Evolutionary conservation across 305 asterid genomes (phyloP).

Genomic region (Rubia tinctorum): DNA sequence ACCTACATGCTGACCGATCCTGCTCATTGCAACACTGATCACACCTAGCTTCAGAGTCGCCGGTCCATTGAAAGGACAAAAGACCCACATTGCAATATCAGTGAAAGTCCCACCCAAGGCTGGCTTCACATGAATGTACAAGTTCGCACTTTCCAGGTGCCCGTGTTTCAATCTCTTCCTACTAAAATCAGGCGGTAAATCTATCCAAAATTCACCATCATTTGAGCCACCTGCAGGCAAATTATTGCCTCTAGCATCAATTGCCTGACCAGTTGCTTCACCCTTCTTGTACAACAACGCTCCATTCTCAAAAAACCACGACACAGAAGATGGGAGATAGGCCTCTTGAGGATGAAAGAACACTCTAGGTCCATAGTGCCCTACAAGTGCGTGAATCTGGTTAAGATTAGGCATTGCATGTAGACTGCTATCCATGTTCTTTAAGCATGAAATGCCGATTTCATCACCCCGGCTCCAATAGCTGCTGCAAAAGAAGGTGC

Average conservation of each 20-base stretch:
- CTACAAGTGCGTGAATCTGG: conserved; percentile 63
- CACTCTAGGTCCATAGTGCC: conserved; percentile 78
- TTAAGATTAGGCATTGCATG: conserved; percentile 75
- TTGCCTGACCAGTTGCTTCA: conserved; percentile 34
- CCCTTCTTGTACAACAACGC: conserved; percentile 48
- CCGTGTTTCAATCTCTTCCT: conserved; percentile 50
- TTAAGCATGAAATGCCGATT: conserved; percentile 56
- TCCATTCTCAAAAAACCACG: conserved; percentile 78
- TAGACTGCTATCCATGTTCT: conserved; percentile 45
- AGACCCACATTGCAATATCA: conserved; percentile 82
- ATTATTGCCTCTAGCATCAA: conserved; percentile 64
- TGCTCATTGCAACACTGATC: conserved; percentile 48
- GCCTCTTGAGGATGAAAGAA: conserved; percentile 76
- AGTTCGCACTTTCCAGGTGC: conserved; percentile 61
- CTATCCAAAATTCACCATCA: conserved; percentile 78
- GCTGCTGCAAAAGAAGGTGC: conserved; percentile 64
- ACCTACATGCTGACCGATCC: conserved; percentile 81
- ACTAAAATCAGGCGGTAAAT: conserved; percentile 50
- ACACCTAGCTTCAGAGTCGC: conserved; percentile 70
- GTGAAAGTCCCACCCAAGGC: conserved; percentile 85
- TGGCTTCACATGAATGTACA: conserved; percentile 79
- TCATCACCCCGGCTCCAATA: conserved; percentile 37
- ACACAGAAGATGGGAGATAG: conserved; percentile 77
- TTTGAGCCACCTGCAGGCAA: conserved; percentile 76
- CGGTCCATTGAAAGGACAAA: conserved; percentile 92